Percentiles rank a stretch among this genome's conserved stretches.
Conservation (phyloP, 2,329 filamentous ascomycete genomes). For the Cladosporium halotolerans region DNA sequence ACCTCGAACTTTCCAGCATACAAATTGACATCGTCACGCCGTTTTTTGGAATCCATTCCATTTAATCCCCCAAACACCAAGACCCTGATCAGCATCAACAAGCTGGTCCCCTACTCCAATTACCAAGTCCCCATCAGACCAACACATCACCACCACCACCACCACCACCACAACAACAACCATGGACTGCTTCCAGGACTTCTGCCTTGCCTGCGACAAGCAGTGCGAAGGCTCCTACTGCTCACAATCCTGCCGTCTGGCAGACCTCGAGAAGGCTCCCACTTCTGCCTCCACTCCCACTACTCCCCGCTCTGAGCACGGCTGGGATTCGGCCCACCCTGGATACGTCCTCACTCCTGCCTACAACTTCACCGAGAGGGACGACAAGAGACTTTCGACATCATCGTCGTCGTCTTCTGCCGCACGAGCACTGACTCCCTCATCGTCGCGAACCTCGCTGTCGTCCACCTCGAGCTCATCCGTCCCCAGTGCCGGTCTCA, state of each 20-base stretch:
- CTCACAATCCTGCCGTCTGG: conserved; percentile 82
- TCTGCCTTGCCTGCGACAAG: conserved; percentile 89
- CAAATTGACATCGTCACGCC: not conserved
- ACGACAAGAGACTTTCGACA: conserved; percentile 25
- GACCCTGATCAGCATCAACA: not conserved
- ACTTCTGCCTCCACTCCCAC: conserved; percentile 39
- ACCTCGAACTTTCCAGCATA: conserved; percentile 8
- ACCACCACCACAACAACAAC: conserved; percentile 5
- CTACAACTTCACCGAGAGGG: conserved; percentile 44
- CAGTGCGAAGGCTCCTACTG: conserved; percentile 83
- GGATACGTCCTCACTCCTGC: conserved; percentile 21
- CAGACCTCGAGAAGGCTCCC: conserved; percentile 70
- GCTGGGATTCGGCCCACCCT: conserved; percentile 4
- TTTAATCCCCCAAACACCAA: not conserved
- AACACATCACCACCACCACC: not conserved
- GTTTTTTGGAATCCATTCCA: not conserved
- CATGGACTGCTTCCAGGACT: conserved; percentile 76
- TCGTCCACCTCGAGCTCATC: conserved; percentile 64
- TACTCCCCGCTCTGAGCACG: conserved; percentile 21
- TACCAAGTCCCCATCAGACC: too few relatives aligned
- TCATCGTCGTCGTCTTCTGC: conserved; percentile 29
- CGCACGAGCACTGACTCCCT: conserved; percentile 46
- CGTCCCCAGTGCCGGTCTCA: conserved; percentile 49
- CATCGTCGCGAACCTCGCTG: conserved; percentile 77
- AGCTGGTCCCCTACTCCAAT: too few relatives aligned